Evolutionary conservation across 305 asterid species (phyloP).

Genomic region (Ilex paraguariensis): DNA sequence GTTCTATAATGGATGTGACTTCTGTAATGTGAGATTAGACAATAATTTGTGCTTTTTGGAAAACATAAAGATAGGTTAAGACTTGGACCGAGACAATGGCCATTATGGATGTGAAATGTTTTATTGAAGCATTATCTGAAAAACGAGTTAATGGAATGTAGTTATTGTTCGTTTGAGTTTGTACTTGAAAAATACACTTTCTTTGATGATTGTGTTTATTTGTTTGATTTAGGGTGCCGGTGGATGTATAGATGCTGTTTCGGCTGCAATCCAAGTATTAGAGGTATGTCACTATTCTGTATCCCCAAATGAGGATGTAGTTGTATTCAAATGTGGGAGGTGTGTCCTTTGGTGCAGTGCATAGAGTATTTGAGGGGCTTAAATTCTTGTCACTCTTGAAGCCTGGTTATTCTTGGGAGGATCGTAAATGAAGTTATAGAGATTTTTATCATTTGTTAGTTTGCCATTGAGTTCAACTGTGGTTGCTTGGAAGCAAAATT

Average conservation of each 20-base stretch:
- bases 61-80: background rate
- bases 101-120: background rate
- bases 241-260: constrained; percentile 77
- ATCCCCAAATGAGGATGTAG: background rate
- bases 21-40: too few relatives aligned
- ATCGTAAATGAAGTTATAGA: too few relatives aligned
- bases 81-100: too few relatives aligned
- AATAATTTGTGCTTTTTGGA: background rate
- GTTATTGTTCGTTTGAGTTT: background rate
- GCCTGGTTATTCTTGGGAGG: background rate
- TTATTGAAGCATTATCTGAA: background rate
- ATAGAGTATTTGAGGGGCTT: background rate
- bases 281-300: constrained; percentile 47
- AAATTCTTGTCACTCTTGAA: background rate
- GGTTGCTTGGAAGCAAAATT: too few relatives aligned
- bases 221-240: constrained; percentile 51
- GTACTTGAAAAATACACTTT: background rate
- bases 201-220: background rate
- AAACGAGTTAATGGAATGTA: background rate
- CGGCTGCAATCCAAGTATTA: constrained; percentile 72
- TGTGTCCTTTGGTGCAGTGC: background rate
- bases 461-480: too few relatives aligned
- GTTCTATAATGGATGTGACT: too few relatives aligned
- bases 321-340: too few relatives aligned
- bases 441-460: too few relatives aligned